phyloP scores from a whole-genome alignment of 768 basidiomycete genomes.

The Naganishia kalamii region DNA sequence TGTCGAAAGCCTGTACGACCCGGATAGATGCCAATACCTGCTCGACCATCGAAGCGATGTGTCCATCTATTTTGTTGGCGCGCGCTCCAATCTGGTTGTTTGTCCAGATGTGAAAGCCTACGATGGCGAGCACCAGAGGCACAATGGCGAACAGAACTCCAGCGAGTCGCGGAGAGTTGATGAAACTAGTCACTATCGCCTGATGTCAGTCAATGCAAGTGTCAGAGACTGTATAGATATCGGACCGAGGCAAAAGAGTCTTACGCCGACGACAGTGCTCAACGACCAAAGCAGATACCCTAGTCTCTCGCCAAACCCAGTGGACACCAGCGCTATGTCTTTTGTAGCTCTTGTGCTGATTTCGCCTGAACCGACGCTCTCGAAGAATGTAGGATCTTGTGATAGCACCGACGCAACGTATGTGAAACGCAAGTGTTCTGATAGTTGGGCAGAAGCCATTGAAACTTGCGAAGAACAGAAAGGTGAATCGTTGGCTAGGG shows the following conservation, averaged over 20 bases:
- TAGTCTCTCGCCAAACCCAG: conserved; percentile 84
- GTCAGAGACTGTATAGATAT: too few relatives aligned
- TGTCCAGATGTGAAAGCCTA: conserved; percentile 29
- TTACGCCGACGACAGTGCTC: conserved; percentile 61
- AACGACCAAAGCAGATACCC: conserved; percentile 49
- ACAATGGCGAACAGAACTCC: conserved; percentile 72
- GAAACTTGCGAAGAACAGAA: conserved; percentile 21
- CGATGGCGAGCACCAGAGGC: conserved; percentile 64
- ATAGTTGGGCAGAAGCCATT: conserved; percentile 25
- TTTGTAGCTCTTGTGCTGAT: conserved; percentile 74
- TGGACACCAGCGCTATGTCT: conserved; percentile 68
- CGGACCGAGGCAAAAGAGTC: not conserved
- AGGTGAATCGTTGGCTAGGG: not conserved
- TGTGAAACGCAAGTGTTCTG: conserved; percentile 25
- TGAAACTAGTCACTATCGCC: conserved; percentile 53
- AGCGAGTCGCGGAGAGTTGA: conserved; percentile 69
- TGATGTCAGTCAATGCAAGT: too few relatives aligned
- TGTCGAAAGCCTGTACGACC: conserved; percentile 82
- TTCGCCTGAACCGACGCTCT: conserved; percentile 87
- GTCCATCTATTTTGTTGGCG: conserved; percentile 24
- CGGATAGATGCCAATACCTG: conserved; percentile 85
- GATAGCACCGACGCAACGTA: conserved; percentile 31
- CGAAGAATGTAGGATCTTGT: conserved; percentile 62
- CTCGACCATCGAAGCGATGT: conserved; percentile 59
- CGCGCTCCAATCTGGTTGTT: conserved; percentile 5